Percentiles rank a stretch among this genome's conserved stretches.
These are phyloP conservation scores for Venturia nashicola DNA, from an alignment of 2,329 filamentous ascomycete species.

Conservation along the genomic window DNA sequence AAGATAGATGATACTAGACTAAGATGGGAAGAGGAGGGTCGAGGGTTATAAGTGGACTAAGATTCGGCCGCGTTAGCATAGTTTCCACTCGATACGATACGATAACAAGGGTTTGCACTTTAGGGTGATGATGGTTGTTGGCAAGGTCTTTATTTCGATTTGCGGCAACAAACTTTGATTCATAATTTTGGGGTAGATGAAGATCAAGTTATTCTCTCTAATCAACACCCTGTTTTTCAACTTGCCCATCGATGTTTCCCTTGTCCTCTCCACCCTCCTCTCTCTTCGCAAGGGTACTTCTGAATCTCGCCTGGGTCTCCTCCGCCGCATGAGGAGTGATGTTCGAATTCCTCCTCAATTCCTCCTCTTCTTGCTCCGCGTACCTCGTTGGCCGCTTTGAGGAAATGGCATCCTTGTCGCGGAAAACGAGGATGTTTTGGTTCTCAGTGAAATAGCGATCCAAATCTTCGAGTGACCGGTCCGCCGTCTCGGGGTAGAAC, in stretches of 20 bases:
- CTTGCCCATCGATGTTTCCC: neutral
- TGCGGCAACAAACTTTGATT: too few species aligned
- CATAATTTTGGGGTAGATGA: too few species aligned
- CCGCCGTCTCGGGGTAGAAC: constrained; percentile 15
- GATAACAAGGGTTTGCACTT: too few species aligned
- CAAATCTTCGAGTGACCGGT: constrained; percentile 8
- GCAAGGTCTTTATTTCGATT: too few species aligned
- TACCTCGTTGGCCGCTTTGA: constrained; percentile 3
- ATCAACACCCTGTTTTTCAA: neutral
- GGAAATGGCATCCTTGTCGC: constrained; percentile 3
- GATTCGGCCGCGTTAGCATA: too few species aligned
- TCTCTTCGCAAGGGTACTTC: neutral
- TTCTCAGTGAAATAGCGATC: constrained; percentile 10
- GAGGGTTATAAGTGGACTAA: too few species aligned
- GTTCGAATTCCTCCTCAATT: neutral
- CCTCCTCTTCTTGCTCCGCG: constrained; percentile 2
- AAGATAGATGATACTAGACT: too few species aligned
- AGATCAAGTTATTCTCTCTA: neutral
- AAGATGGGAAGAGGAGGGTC: too few species aligned
- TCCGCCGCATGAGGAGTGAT: neutral
- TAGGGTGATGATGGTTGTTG: too few species aligned
- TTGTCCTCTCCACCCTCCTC: neutral
- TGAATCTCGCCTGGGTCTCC: neutral
- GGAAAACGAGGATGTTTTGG: constrained; percentile 8
- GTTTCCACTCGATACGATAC: too few species aligned